These are phyloP conservation scores for Saccharomycopsis capsularis DNA, from an alignment of 805 yeast genomes.

Conservation along the genomic window DNA sequence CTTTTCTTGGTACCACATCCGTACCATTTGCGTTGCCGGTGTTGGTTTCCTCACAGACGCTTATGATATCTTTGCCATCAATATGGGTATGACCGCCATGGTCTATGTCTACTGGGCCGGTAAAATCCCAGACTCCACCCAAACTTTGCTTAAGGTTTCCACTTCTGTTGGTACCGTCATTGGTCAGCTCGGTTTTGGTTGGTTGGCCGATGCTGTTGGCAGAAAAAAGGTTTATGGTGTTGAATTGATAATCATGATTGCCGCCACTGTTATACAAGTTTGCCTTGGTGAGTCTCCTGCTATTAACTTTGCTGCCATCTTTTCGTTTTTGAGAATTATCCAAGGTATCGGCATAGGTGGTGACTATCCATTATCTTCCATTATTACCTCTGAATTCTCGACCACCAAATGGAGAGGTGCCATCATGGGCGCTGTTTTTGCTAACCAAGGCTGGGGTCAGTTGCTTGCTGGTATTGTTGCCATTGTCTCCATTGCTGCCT, in stretches of 20 bases:
- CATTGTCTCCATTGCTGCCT: conserved; percentile 66
- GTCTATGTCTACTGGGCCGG: conserved; percentile 66
- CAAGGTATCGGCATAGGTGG: conserved; percentile 98
- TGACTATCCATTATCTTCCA: conserved; percentile 91
- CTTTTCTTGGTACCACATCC: conserved; percentile 77
- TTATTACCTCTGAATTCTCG: conserved; percentile 85
- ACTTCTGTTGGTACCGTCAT: conserved; percentile 92
- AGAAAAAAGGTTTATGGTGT: conserved; percentile 83
- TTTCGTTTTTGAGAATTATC: conserved; percentile 71
- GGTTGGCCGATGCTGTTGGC: conserved; percentile 73
- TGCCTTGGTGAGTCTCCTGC: conserved; percentile 65
- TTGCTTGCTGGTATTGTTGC: conserved; percentile 81
- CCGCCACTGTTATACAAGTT: conserved; percentile 75
- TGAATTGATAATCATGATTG: conserved; percentile 78
- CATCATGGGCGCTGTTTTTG: conserved; percentile 92
- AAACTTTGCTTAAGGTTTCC: conserved; percentile 74
- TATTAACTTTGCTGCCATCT: conserved; percentile 63
- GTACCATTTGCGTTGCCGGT: conserved; percentile 75
- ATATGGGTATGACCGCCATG: conserved; percentile 75
- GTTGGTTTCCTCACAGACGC: conserved; percentile 92
- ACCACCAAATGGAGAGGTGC: conserved; percentile 98
- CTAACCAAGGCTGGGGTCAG: conserved; percentile 97
- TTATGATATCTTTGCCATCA: conserved; percentile 87
- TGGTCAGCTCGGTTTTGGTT: conserved; percentile 84
- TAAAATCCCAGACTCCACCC: conserved; percentile 59